Evolutionary conservation across 1,284 basidiomycete genomes (phyloP).

Genomic region (Vanrija sp.): DNA sequence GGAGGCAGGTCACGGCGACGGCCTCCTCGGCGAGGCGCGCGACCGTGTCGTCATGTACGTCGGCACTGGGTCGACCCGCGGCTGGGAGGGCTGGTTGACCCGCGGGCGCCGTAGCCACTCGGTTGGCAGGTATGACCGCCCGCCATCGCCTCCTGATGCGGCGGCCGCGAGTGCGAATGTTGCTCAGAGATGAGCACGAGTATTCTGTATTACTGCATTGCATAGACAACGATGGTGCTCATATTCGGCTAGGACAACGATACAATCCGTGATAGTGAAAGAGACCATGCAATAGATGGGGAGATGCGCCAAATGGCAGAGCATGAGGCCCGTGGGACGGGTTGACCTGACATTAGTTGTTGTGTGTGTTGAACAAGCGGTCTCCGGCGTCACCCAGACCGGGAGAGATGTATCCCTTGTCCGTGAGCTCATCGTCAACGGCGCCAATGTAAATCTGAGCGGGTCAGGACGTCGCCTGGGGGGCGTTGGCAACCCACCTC

Average conservation of each 20-base stretch:
- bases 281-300: too few relatives aligned
- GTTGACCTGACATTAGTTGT: not conserved
- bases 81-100: conserved; percentile 33
- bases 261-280: too few relatives aligned
- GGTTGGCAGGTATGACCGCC: conserved; percentile 20
- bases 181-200: too few relatives aligned
- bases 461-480: not conserved
- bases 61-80: conserved; percentile 37
- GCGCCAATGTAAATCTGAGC: conserved; percentile 76
- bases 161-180: not conserved
- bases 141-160: not conserved
- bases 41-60: conserved; percentile 65
- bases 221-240: too few relatives aligned
- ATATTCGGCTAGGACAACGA: too few relatives aligned
- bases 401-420: conserved; percentile 71
- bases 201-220: too few relatives aligned
- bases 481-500: conserved; percentile 60
- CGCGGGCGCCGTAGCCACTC: conserved; percentile 28
- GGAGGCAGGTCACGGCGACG: conserved; percentile 66
- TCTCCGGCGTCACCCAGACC: conserved; percentile 77
- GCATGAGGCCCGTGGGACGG: too few relatives aligned
- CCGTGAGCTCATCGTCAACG: conserved; percentile 68
- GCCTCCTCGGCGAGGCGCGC: conserved; percentile 60
- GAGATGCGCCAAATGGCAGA: too few relatives aligned
- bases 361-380: conserved; percentile 16